phyloP scores from a whole-genome alignment of 2,329 filamentous ascomycete species.

The Colletotrichum spinosum region DNA sequence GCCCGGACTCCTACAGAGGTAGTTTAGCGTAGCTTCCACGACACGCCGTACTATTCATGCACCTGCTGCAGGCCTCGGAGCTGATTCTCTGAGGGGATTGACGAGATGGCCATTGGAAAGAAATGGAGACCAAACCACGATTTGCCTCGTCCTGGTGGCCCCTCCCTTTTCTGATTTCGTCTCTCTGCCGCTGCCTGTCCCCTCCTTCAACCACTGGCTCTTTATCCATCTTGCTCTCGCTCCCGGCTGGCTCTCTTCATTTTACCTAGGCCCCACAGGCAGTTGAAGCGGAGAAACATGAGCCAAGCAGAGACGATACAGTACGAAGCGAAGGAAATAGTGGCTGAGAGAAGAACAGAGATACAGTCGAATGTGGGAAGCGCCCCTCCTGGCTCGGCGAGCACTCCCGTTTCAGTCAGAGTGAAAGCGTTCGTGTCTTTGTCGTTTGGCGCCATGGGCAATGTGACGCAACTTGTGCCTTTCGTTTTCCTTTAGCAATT shows the following conservation, averaged over 20 bases:
- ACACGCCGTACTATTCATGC: too few relatives aligned
- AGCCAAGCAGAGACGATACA: slow-evolving; percentile 1
- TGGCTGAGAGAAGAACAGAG: neutral
- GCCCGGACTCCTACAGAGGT: neutral
- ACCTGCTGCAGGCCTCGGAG: too few relatives aligned
- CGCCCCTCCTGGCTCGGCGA: slow-evolving; percentile 13
- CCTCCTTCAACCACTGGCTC: too few relatives aligned
- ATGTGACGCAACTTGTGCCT: slow-evolving; percentile 16
- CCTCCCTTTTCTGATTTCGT: too few relatives aligned
- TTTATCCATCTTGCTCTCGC: neutral
- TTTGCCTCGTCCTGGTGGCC: too few relatives aligned
- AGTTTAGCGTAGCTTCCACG: too few relatives aligned
- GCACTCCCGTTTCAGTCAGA: slow-evolving; percentile 30
- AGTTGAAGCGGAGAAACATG: slow-evolving; percentile 3
- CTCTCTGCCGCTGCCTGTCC: too few relatives aligned
- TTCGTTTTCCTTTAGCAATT: neutral
- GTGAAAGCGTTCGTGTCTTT: slow-evolving; percentile 17
- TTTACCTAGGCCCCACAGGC: neutral
- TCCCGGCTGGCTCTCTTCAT: neutral
- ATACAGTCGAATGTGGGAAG: slow-evolving; percentile 2
- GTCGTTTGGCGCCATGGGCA: slow-evolving; percentile 6
- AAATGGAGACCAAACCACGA: too few relatives aligned
- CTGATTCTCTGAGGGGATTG: too few relatives aligned
- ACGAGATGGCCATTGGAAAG: too few relatives aligned
- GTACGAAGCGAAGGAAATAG: neutral